Percentiles rank a stretch among this genome's conserved stretches.
Evolutionary conservation across 2,329 filamentous ascomycete genomes (phyloP).

Genomic region (Claviceps purpurea): DNA sequence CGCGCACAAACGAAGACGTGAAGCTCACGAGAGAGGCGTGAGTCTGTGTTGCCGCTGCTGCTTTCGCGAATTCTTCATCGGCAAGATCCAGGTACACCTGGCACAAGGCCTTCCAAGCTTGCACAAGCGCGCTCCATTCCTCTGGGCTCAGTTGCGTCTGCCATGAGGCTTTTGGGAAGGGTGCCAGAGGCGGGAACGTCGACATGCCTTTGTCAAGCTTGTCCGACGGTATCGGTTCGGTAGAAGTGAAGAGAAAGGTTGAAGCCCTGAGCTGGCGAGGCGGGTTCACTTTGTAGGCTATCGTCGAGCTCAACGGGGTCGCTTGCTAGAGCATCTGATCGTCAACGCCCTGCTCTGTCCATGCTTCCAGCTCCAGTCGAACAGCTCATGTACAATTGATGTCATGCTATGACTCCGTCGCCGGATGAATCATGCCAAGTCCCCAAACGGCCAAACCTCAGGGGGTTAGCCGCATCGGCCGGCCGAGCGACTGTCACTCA

Average conservation of each 20-base stretch:
- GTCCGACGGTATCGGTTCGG: background rate
- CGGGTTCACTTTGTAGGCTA: background rate
- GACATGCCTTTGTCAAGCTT: conserved; percentile 17
- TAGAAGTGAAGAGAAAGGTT: background rate
- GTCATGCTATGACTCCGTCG: conserved; percentile 1
- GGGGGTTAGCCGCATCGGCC: background rate
- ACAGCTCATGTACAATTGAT: background rate
- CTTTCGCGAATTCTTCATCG: conserved; percentile 37
- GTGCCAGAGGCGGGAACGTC: conserved; percentile 51
- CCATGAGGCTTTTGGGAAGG: conserved; percentile 59
- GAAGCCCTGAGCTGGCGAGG: background rate
- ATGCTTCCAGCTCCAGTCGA: background rate
- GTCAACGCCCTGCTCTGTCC: background rate
- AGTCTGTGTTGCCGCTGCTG: conserved; percentile 25
- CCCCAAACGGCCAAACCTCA: background rate
- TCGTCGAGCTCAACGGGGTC: background rate
- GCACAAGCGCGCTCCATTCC: conserved; percentile 68
- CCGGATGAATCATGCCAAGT: conserved; percentile 10
- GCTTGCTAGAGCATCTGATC: background rate
- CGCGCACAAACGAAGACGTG: conserved; percentile 46
- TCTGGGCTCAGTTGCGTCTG: conserved; percentile 49
- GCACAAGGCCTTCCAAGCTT: conserved; percentile 60
- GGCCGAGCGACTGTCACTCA: background rate
- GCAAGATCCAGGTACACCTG: conserved; percentile 49
- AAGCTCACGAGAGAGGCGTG: conserved; percentile 39